These are phyloP conservation scores for Sarcodon sp. DNA, from an alignment of 768 basidiomycete genomes.

Conservation along the genomic window DNA sequence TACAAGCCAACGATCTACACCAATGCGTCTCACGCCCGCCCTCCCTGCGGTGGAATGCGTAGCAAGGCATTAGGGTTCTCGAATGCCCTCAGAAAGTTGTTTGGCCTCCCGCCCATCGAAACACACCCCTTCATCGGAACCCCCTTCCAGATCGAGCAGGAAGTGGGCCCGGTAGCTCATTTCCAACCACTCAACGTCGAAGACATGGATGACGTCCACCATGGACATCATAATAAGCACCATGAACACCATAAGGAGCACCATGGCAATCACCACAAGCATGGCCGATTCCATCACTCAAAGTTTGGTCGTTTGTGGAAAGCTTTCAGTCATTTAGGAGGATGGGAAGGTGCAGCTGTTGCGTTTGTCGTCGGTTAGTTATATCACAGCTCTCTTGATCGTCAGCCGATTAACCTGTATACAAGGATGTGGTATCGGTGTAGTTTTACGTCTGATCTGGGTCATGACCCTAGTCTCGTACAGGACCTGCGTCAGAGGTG, in stretches of 20 bases:
- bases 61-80: conserved; percentile 39
- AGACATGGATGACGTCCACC: not conserved
- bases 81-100: conserved; percentile 38
- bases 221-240: not conserved
- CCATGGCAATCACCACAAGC: conserved; percentile 15
- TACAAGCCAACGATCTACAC: not conserved
- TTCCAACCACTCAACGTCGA: conserved; percentile 8
- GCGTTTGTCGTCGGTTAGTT: conserved; percentile 70
- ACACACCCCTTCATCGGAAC: not conserved
- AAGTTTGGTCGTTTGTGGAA: conserved; percentile 52
- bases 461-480: conserved; percentile 51
- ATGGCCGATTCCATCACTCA: conserved; percentile 7
- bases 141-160: conserved; percentile 3
- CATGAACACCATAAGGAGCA: not conserved
- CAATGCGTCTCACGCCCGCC: conserved; percentile 5
- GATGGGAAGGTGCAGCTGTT: conserved; percentile 75
- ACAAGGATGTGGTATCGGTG: conserved; percentile 73
- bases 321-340: conserved; percentile 58
- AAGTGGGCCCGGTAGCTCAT: conserved; percentile 7
- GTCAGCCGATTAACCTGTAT: not conserved
- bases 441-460: conserved; percentile 71
- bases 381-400: conserved; percentile 4
- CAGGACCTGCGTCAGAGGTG: conserved; percentile 28
- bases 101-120: conserved; percentile 41
- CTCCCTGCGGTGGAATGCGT: conserved; percentile 23